These are phyloP conservation scores for Monosporascus ibericus DNA, from an alignment of 2,329 filamentous ascomycete genomes.

Conservation along the genomic window DNA sequence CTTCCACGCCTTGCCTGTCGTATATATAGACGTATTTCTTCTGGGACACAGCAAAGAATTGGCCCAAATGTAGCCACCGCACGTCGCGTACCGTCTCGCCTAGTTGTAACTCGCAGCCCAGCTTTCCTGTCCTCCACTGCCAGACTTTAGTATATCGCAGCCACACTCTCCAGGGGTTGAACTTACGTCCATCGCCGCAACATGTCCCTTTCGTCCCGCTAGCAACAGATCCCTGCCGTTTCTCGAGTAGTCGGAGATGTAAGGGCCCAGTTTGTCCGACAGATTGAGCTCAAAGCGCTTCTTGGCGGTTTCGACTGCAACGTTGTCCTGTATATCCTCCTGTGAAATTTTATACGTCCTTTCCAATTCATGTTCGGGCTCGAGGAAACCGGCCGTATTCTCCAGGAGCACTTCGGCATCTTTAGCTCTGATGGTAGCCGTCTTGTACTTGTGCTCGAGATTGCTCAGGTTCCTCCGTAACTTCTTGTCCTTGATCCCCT, in stretches of 20 bases:
- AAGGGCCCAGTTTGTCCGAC: conserved; percentile 70
- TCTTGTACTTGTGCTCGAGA: conserved; percentile 76
- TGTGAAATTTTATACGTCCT: conserved; percentile 89
- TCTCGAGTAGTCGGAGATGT: conserved; percentile 80
- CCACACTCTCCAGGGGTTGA: too few species aligned
- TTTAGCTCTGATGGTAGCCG: conserved; percentile 77
- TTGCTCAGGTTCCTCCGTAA: conserved; percentile 71
- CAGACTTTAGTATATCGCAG: not conserved
- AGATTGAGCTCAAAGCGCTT: conserved; percentile 89
- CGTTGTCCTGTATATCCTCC: conserved; percentile 69
- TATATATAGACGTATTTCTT: conserved; percentile 98
- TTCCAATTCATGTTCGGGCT: conserved; percentile 83
- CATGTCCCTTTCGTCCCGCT: conserved; percentile 85
- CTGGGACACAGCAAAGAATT: conserved; percentile 90
- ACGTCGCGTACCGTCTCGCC: conserved; percentile 86
- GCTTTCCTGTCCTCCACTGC: conserved; percentile 76
- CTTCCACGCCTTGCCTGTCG: conserved; percentile 80
- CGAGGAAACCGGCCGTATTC: conserved; percentile 77
- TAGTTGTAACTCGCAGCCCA: conserved; percentile 87
- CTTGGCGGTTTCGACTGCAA: conserved; percentile 79
- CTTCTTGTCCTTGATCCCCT: conserved; percentile 81
- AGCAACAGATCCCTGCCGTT: conserved; percentile 84
- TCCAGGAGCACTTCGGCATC: conserved; percentile 94
- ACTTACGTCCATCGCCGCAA: conserved; percentile 75
- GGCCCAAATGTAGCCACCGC: conserved; percentile 90